Conservation (phyloP, 495 filamentous ascomycete species). For the Talaromyces adpressus region DNA sequence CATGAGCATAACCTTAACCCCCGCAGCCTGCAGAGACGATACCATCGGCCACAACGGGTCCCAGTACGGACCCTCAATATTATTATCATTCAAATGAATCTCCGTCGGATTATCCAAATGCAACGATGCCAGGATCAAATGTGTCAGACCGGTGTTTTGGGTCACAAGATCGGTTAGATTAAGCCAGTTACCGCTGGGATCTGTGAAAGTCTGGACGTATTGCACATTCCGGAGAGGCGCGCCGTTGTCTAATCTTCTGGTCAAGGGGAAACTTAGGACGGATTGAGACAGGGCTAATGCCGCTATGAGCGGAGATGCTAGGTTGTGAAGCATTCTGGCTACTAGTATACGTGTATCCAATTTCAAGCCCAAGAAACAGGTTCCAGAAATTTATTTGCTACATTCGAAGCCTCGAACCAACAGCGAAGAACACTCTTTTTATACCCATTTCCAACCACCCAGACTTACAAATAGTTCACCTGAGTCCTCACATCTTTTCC, state of each 20-base stretch:
- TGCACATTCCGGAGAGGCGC: neutral
- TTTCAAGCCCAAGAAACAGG: neutral
- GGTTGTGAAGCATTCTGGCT: neutral
- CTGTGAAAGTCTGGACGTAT: constrained; percentile 7
- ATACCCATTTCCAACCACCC: neutral
- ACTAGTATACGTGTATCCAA: neutral
- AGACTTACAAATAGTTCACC: neutral
- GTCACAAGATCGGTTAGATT: constrained; percentile 2
- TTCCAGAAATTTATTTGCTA: neutral
- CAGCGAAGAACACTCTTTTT: neutral
- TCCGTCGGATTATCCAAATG: constrained; percentile 61
- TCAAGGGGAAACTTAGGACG: neutral
- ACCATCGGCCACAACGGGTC: constrained; percentile 63
- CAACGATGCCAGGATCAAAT: constrained; percentile 71
- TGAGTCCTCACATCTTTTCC: neutral
- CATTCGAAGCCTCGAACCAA: neutral
- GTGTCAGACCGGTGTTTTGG: constrained; percentile 50
- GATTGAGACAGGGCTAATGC: neutral
- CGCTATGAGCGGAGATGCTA: neutral
- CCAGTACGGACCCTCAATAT: constrained; percentile 41
- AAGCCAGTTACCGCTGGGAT: neutral
- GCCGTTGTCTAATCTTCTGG: neutral
- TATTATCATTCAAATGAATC: constrained; percentile 66
- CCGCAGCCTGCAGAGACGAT: constrained; percentile 49
- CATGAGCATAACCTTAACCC: constrained; percentile 73